A percentile compares a stretch with the other conserved stretches of the same genome.
These are phyloP conservation scores for Penicillium digitatum DNA, from an alignment of 2,329 filamentous ascomycete species.

Conservation along the genomic window DNA sequence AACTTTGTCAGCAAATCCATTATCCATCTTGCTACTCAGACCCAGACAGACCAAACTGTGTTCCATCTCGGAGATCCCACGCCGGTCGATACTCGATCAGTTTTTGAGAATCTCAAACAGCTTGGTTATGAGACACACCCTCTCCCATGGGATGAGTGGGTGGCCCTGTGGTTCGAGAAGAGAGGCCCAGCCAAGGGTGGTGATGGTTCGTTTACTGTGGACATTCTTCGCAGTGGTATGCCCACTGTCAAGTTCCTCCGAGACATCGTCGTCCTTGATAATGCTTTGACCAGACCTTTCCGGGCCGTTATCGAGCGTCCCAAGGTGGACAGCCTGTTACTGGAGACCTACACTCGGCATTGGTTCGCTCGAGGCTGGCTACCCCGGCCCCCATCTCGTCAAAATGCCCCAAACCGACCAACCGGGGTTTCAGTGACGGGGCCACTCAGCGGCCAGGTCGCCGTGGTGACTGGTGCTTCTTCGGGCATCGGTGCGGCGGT, in stretches of 20 bases:
- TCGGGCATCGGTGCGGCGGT: conserved; percentile 76
- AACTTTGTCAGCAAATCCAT: conserved; percentile 76
- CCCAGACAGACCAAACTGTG: conserved; percentile 58
- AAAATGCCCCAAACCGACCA: conserved; percentile 45
- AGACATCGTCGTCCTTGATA: conserved; percentile 69
- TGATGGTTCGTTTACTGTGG: conserved; percentile 70
- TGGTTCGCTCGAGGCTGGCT: conserved; percentile 80
- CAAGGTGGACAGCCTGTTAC: conserved; percentile 64
- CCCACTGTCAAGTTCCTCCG: conserved; percentile 67
- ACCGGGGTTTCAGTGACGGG: conserved; percentile 50
- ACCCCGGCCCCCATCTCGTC: conserved; percentile 55
- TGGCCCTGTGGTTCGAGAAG: conserved; percentile 67
- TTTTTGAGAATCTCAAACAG: conserved; percentile 62
- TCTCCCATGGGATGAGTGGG: conserved; percentile 70
- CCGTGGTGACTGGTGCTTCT: conserved; percentile 73
- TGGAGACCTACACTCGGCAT: conserved; percentile 74
- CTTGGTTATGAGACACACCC: conserved; percentile 68
- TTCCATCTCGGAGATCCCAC: conserved; percentile 73
- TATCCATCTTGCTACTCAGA: conserved; percentile 63
- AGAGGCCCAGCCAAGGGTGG: conserved; percentile 61
- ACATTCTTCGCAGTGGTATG: conserved; percentile 77
- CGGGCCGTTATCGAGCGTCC: conserved; percentile 59
- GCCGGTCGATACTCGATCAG: conserved; percentile 60
- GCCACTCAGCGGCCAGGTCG: conserved; percentile 64
- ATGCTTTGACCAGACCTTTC: conserved; percentile 61